These are phyloP conservation scores for Metschnikowia gelsemii DNA, from an alignment of 805 yeast genomes.

Conservation along the genomic window DNA sequence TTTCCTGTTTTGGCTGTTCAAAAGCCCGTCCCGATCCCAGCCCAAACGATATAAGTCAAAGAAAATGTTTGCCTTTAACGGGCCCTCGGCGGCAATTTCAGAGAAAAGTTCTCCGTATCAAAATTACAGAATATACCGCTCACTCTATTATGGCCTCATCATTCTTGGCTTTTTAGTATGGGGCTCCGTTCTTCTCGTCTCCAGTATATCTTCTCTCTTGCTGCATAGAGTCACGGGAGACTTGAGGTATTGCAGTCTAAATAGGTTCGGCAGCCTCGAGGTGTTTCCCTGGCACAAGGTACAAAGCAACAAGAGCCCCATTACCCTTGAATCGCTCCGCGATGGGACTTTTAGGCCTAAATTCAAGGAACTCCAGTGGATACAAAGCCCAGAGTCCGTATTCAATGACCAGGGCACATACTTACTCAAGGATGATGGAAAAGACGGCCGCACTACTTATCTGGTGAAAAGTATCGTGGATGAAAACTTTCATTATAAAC, in stretches of 20 bases:
- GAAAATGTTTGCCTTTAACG: conserved; percentile 1
- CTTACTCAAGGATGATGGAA: conserved; percentile 38
- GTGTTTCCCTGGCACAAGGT: conserved; percentile 15
- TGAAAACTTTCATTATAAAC: conserved; percentile 39
- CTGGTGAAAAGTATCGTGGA: conserved; percentile 54
- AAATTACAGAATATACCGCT: conserved; percentile 11
- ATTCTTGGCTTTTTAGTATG: conserved; percentile 34
- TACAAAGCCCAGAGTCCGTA: conserved; percentile 49
- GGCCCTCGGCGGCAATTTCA: background rate
- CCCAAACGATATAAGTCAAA: background rate
- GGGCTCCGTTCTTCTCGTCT: conserved; percentile 35
- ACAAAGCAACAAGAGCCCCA: conserved; percentile 22
- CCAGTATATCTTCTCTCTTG: conserved; percentile 12
- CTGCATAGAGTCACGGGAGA: background rate
- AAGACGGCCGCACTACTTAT: conserved; percentile 48
- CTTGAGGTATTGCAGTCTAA: background rate
- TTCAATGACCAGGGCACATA: conserved; percentile 65
- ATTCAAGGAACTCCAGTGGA: conserved; percentile 67
- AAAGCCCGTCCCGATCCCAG: conserved; percentile 8
- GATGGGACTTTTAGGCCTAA: conserved; percentile 57
- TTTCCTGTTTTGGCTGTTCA: conserved; percentile 11
- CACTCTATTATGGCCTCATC: conserved; percentile 14
- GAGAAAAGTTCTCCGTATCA: conserved; percentile 14
- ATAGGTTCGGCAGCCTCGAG: background rate
- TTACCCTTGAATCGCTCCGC: conserved; percentile 40